Conservation (phyloP, 306 rosid genomes). For the Trifolium repens region DNA sequence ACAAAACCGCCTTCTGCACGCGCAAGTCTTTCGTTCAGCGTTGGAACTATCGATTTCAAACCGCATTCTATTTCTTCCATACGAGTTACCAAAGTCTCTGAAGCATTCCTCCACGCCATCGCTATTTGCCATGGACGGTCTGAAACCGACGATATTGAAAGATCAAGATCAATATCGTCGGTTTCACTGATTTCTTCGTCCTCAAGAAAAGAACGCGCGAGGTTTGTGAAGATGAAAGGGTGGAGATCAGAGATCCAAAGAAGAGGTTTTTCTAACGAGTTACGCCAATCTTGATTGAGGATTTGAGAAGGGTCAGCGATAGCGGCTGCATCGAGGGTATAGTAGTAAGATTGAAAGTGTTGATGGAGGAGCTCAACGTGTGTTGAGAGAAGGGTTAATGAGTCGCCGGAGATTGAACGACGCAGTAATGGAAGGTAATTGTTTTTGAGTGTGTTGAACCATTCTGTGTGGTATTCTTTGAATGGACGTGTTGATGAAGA, state of each 20-base stretch:
- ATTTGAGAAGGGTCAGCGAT: slow-evolving; percentile 50
- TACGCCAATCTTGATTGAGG: slow-evolving; percentile 69
- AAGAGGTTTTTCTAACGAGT: slow-evolving; percentile 70
- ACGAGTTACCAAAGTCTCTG: slow-evolving; percentile 35
- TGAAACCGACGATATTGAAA: not conserved
- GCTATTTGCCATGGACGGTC: slow-evolving; percentile 60
- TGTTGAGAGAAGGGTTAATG: slow-evolving; percentile 47
- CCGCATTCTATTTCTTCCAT: slow-evolving; percentile 70
- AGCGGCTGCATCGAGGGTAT: slow-evolving; percentile 69
- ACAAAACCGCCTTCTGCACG: slow-evolving; percentile 54
- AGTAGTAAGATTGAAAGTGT: slow-evolving; percentile 77
- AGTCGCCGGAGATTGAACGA: slow-evolving; percentile 44
- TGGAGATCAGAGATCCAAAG: slow-evolving; percentile 80
- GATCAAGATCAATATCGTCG: not conserved
- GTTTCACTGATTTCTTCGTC: slow-evolving; percentile 20
- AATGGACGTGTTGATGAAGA: slow-evolving; percentile 36
- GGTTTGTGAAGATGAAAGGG: slow-evolving; percentile 74
- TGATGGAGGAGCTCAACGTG: slow-evolving; percentile 62
- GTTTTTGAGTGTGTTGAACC: slow-evolving; percentile 52
- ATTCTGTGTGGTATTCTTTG: slow-evolving; percentile 47
- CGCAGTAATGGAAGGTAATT: slow-evolving; percentile 53
- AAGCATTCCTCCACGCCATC: slow-evolving; percentile 60
- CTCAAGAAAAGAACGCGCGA: slow-evolving; percentile 65
- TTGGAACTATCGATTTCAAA: slow-evolving; percentile 62
- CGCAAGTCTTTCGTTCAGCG: slow-evolving; percentile 46